Conservation (phyloP, 257 asterid species). For the Solanum medicagineum region DNA sequence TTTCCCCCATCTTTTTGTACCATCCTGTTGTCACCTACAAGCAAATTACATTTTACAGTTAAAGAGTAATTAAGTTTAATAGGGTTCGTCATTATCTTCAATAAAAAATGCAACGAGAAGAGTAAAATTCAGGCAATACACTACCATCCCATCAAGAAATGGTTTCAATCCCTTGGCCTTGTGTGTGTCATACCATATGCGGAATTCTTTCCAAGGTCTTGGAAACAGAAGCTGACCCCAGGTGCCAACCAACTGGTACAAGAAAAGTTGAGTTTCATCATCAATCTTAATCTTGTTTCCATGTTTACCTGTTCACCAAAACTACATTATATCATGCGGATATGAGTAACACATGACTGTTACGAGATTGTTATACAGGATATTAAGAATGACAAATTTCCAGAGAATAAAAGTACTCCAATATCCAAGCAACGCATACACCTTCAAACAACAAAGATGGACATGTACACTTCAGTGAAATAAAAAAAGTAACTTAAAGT, state of each 20-base stretch:
- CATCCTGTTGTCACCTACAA: conserved; percentile 87
- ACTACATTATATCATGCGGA: background rate
- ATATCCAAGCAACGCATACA: background rate
- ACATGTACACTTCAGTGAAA: background rate
- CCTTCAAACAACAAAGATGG: background rate
- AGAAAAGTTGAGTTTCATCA: conserved; percentile 44
- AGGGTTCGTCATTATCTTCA: background rate
- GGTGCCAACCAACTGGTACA: conserved; percentile 93
- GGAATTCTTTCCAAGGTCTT: conserved; percentile 94
- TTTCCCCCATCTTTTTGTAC: conserved; percentile 92
- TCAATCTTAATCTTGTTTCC: conserved; percentile 78
- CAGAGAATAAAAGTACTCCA: background rate
- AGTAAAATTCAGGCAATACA: background rate
- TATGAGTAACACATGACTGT: background rate
- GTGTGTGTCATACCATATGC: conserved; percentile 72
- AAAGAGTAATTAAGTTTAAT: background rate
- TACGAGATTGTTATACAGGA: background rate
- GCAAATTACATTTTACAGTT: background rate
- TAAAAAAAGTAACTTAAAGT: background rate
- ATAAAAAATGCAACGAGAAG: background rate
- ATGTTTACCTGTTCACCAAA: conserved; percentile 57
- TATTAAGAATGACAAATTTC: background rate
- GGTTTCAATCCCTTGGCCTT: conserved; percentile 79
- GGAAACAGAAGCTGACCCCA: conserved; percentile 99
- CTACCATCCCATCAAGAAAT: conserved; percentile 85